These are phyloP conservation scores for Pulicaria dysenterica DNA, from an alignment of 129 eudicot genomes.

Conservation along the genomic window DNA sequence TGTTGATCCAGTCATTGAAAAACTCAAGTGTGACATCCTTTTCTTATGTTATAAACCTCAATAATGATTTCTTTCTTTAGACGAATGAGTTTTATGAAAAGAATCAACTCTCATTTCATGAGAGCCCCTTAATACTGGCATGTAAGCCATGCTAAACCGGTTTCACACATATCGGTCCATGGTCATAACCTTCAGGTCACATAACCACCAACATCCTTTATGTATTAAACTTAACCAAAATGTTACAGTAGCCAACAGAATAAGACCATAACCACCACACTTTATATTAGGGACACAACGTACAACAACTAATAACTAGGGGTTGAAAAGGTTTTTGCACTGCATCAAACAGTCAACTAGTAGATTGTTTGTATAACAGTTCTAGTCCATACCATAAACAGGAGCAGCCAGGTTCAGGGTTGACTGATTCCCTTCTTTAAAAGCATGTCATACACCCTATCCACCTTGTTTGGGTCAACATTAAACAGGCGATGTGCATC, in stretches of 20 bases:
- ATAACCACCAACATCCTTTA: conserved; percentile 4
- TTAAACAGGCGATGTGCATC: conserved; percentile 81
- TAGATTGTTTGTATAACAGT: conserved; percentile 15
- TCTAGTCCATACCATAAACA: conserved; percentile 9
- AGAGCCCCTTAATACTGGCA: background rate
- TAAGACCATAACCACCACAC: conserved; percentile 1
- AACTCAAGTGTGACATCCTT: too few relatives aligned
- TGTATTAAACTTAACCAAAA: conserved; percentile 5
- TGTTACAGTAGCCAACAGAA: conserved; percentile 14
- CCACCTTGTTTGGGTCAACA: conserved; percentile 88
- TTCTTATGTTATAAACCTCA: too few relatives aligned
- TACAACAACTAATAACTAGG: background rate
- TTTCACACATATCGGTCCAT: background rate
- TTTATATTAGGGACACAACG: conserved; percentile 20
- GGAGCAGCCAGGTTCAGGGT: conserved; percentile 24
- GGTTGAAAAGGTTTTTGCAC: background rate
- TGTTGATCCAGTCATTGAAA: too few relatives aligned
- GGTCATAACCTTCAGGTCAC: background rate
- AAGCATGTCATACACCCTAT: conserved; percentile 87
- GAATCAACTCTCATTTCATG: too few relatives aligned
- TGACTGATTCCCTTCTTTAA: conserved; percentile 70
- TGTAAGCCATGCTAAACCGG: background rate
- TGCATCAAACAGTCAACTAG: conserved; percentile 4
- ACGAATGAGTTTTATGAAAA: too few relatives aligned
- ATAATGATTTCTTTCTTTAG: too few relatives aligned